These are phyloP conservation scores for Penicillium occitanis DNA, from an alignment of 2,329 filamentous ascomycete species.

Conservation along the genomic window DNA sequence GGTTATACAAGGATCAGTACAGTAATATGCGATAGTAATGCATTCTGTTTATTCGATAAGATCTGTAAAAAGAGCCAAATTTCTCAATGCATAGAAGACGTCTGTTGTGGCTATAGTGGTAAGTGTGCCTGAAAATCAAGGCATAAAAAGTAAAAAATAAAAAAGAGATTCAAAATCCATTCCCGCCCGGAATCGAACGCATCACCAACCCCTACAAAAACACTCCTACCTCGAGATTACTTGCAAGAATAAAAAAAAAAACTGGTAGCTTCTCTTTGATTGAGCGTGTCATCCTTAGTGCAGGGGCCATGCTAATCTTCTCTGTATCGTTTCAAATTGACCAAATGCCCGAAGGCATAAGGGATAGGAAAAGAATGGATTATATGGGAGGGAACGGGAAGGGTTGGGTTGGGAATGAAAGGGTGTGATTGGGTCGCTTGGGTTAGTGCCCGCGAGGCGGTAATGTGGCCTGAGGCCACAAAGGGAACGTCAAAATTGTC, in stretches of 20 bases:
- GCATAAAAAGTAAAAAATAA: background rate
- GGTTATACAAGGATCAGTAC: conserved; percentile 1
- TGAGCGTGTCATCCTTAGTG: conserved; percentile 94
- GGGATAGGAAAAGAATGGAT: conserved; percentile 17
- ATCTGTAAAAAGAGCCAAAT: background rate
- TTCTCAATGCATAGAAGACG: background rate
- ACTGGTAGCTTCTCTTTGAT: conserved; percentile 74
- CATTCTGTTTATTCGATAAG: background rate
- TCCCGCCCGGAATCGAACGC: background rate
- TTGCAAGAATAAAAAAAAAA: conserved; percentile 49
- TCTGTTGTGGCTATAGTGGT: background rate
- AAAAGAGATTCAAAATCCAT: background rate
- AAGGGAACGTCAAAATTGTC: conserved; percentile 2
- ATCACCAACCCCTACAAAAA: background rate
- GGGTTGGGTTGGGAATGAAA: background rate
- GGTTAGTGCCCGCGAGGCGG: background rate
- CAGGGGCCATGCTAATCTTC: conserved; percentile 81
- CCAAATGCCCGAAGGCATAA: conserved; percentile 55
- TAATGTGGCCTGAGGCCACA: conserved; percentile 13
- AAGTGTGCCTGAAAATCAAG: background rate
- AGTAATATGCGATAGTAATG: conserved; percentile 10
- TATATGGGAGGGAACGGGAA: conserved; percentile 24
- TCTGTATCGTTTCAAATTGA: conserved; percentile 70
- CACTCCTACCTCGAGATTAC: conserved; percentile 5
- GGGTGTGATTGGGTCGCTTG: conserved; percentile 12